A percentile compares a stretch with the other conserved stretches of the same genome.
Evolutionary conservation across 371 early-diverging fungal genomes (phyloP).

Genomic region (Mortierella sp.): DNA sequence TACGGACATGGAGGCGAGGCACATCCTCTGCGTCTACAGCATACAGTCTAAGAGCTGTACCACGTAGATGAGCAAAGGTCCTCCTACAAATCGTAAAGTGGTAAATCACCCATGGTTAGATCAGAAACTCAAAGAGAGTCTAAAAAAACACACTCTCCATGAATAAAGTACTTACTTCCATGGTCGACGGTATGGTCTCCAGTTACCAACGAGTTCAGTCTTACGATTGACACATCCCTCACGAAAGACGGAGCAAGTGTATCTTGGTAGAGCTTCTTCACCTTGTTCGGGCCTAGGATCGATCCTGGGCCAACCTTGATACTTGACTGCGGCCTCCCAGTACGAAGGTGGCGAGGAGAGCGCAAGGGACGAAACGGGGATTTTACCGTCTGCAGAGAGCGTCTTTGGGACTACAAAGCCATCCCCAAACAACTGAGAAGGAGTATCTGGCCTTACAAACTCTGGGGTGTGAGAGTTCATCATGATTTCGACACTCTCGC

Average conservation of each 20-base stretch:
- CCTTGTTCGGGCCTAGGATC: conserved; percentile 51
- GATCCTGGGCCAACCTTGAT: conserved; percentile 43
- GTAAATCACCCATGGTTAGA: background rate
- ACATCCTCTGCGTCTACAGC: conserved; percentile 55
- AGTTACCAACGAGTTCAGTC: conserved; percentile 49
- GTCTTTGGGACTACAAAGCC: conserved; percentile 17
- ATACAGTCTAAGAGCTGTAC: conserved; percentile 48
- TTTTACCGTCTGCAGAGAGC: conserved; percentile 23
- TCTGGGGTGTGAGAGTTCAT: background rate
- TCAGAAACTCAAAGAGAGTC: background rate
- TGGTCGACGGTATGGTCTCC: conserved; percentile 52
- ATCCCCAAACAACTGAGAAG: conserved; percentile 4
- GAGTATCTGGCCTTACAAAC: conserved; percentile 13
- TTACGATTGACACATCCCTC: conserved; percentile 56
- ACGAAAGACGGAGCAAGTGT: conserved; percentile 51
- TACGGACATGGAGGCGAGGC: conserved; percentile 50
- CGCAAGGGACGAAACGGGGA: conserved; percentile 42
- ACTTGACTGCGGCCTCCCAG: conserved; percentile 56
- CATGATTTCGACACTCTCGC: conserved; percentile 42
- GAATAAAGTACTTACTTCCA: conserved; percentile 48
- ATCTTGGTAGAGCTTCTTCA: conserved; percentile 35
- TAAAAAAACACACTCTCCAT: background rate
- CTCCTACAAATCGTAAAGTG: conserved; percentile 19
- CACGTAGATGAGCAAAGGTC: conserved; percentile 55
- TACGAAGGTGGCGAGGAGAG: conserved; percentile 48